phyloP scores from a whole-genome alignment of 441 rosid genomes.

The Bocquillonia castaneifolia region DNA sequence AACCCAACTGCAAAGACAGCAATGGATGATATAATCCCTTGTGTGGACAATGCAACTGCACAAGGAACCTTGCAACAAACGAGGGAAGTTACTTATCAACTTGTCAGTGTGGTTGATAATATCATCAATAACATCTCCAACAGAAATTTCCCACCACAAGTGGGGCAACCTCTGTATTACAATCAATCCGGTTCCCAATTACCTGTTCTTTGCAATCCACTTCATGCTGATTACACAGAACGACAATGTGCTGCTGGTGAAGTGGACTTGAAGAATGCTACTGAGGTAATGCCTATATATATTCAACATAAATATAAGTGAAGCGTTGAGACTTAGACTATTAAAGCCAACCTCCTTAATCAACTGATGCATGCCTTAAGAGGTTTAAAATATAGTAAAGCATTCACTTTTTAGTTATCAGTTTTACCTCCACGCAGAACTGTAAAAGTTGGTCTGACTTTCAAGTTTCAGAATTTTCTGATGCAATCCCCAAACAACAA shows the following conservation, averaged over 20 bases:
- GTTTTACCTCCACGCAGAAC: neutral
- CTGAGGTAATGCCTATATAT: conserved; percentile 44
- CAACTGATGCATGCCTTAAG: neutral
- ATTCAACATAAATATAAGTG: neutral
- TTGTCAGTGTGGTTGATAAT: conserved; percentile 45
- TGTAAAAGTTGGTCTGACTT: neutral
- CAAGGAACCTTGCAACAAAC: conserved; percentile 60
- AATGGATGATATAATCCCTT: conserved; percentile 81
- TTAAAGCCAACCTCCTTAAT: neutral
- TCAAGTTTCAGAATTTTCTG: neutral
- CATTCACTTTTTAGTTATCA: neutral
- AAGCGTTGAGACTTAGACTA: neutral
- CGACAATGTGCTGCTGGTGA: conserved; percentile 55
- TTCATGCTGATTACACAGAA: conserved; percentile 56
- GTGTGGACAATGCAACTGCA: conserved; percentile 81
- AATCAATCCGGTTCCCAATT: conserved; percentile 86
- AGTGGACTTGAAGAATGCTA: conserved; percentile 56
- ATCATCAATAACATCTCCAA: conserved; percentile 45
- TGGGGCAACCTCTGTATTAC: conserved; percentile 44
- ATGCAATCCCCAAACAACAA: no score
- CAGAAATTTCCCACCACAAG: conserved; percentile 45
- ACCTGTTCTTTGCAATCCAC: conserved; percentile 81
- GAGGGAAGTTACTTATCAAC: conserved; percentile 55
- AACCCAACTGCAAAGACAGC: conserved; percentile 78
- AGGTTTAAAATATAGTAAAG: neutral